Evolutionary conservation across 257 asterid genomes (phyloP).

Genomic region (Plantago elongata): DNA sequence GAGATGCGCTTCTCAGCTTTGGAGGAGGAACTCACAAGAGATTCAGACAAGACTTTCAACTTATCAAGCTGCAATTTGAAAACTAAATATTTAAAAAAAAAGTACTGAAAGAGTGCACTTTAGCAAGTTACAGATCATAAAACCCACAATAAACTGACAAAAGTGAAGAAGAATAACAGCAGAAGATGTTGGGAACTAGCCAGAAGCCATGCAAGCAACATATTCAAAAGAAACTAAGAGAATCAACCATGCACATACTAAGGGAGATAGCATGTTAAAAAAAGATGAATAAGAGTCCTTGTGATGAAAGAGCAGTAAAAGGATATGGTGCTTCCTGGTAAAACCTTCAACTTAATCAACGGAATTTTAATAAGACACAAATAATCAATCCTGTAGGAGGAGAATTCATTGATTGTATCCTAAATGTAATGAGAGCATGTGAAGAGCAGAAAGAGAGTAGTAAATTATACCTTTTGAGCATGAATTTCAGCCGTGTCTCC

Average conservation of each 20-base stretch:
- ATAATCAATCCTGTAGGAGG: slow-evolving; percentile 3
- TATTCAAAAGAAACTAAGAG: neutral
- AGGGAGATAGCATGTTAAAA: neutral
- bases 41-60: slow-evolving; percentile 83
- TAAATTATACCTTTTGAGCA: slow-evolving; percentile 65
- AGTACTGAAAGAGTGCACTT: neutral
- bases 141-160: too few relatives aligned
- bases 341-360: slow-evolving; percentile 4
- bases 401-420: slow-evolving; percentile 1
- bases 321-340: neutral
- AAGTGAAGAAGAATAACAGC: slow-evolving; percentile 2
- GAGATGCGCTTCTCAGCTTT: slow-evolving; percentile 90
- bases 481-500: slow-evolving; percentile 84
- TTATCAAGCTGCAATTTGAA: slow-evolving; percentile 73
- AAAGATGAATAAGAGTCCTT: slow-evolving; percentile 1
- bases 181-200: slow-evolving; percentile 14
- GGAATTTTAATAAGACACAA: slow-evolving; percentile 4
- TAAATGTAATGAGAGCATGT: neutral
- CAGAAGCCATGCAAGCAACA: slow-evolving; percentile 5
- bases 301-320: neutral
- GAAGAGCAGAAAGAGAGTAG: neutral
- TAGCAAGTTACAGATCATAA: slow-evolving; percentile 13
- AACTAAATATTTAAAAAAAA: slow-evolving; percentile 21
- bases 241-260: neutral
- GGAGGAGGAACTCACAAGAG: slow-evolving; percentile 73